Evolutionary conservation across 441 rosid genomes (phyloP).

Genomic region (Sinapis alba): DNA sequence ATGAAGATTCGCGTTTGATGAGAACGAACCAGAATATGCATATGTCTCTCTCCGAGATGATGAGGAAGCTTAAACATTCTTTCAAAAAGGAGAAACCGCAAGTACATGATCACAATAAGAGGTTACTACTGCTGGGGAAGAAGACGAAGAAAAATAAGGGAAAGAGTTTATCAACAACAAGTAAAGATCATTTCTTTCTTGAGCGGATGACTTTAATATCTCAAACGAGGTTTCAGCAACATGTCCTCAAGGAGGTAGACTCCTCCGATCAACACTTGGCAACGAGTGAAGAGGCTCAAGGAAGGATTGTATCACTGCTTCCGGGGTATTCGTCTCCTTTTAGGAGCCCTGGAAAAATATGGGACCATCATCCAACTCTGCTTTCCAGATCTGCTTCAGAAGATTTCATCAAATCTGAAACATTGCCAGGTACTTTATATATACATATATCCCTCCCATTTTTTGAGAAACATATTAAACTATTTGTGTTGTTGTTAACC

Average conservation of each 20-base stretch:
- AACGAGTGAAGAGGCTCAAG: slow-evolving; percentile 46
- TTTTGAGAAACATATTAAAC: background rate
- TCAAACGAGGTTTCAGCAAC: slow-evolving; percentile 25
- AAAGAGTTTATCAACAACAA: slow-evolving; percentile 40
- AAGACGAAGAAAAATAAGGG: too few relatives aligned
- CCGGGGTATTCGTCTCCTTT: slow-evolving; percentile 67
- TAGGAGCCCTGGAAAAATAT: slow-evolving; percentile 56
- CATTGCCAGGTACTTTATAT: slow-evolving; percentile 27
- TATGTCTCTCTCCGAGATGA: slow-evolving; percentile 49
- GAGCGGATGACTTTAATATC: slow-evolving; percentile 63
- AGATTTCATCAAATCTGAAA: slow-evolving; percentile 26
- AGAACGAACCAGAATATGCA: slow-evolving; percentile 42
- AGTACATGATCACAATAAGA: slow-evolving; percentile 48
- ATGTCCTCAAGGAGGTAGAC: slow-evolving; percentile 62
- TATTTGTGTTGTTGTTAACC: background rate
- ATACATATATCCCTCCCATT: background rate
- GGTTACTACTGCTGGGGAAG: slow-evolving; percentile 27
- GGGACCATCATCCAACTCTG: slow-evolving; percentile 5
- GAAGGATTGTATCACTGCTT: slow-evolving; percentile 56
- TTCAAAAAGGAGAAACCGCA: slow-evolving; percentile 18
- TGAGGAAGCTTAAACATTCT: slow-evolving; percentile 72
- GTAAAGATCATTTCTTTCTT: slow-evolving; percentile 82
- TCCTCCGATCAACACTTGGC: slow-evolving; percentile 37
- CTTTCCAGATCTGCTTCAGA: slow-evolving; percentile 18
- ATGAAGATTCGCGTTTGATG: slow-evolving; percentile 22